These are phyloP conservation scores for Smallanthus sonchifolius DNA, from an alignment of 129 eudicot genomes.

Conservation along the genomic window DNA sequence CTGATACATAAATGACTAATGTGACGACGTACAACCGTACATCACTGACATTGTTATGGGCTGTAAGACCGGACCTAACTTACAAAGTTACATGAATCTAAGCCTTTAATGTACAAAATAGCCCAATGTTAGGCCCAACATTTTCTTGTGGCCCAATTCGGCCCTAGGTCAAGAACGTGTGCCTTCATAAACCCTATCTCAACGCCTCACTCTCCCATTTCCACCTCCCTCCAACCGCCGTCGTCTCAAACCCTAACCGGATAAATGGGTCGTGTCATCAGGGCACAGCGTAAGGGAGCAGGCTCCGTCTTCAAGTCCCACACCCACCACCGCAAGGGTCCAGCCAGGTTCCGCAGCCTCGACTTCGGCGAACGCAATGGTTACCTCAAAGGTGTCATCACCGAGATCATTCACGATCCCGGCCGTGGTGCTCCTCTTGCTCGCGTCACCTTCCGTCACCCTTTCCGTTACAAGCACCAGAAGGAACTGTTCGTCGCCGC, in stretches of 20 bases:
- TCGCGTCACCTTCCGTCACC: constrained; percentile 72
- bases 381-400: constrained; percentile 67
- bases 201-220: no score
- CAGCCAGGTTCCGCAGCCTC: constrained; percentile 69
- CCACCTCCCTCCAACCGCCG: constrained; percentile 2
- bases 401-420: constrained; percentile 76
- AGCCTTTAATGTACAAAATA: neutral
- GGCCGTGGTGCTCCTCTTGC: constrained; percentile 87
- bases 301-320: constrained; percentile 66
- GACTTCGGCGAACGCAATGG: constrained; percentile 88
- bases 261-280: constrained; percentile 70
- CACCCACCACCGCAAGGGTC: constrained; percentile 89
- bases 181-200: neutral
- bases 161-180: neutral
- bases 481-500: constrained; percentile 78
- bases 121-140: neutral
- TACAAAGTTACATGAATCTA: neutral
- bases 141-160: neutral
- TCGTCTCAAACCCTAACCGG: constrained; percentile 14
- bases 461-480: constrained; percentile 75
- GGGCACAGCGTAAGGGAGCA: constrained; percentile 90
- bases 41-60: no score
- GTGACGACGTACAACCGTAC: no score
- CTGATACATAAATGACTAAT: no score
- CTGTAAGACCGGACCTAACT: no score